These are phyloP conservation scores for Stephania yunnanensis DNA, from an alignment of 164 flowering plant species.

Conservation along the genomic window DNA sequence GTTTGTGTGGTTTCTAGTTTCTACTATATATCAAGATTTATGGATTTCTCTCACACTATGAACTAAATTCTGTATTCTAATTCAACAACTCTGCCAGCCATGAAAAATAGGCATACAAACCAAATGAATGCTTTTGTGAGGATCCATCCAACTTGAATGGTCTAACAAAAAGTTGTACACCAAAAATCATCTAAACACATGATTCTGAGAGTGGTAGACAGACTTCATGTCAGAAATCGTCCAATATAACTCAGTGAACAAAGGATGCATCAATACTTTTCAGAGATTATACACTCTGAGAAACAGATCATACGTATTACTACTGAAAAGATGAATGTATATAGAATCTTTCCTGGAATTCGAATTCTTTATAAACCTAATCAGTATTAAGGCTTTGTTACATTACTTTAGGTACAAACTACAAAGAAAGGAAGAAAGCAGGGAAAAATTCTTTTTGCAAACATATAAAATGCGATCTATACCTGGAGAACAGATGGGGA, in stretches of 20 bases:
- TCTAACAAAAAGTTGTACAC: too few relatives aligned
- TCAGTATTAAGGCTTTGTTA: background rate
- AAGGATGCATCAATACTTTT: too few relatives aligned
- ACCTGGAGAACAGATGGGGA: constrained; percentile 7
- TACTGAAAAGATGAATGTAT: background rate
- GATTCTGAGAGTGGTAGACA: background rate
- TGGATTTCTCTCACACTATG: too few relatives aligned
- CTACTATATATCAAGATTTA: too few relatives aligned
- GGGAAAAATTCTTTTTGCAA: constrained; percentile 5
- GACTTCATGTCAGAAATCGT: background rate
- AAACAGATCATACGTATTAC: too few relatives aligned
- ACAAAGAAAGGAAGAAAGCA: background rate
- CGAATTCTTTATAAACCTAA: constrained; percentile 9
- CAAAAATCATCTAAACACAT: too few relatives aligned
- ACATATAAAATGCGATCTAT: constrained; percentile 5
- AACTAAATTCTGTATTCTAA: background rate
- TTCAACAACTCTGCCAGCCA: background rate
- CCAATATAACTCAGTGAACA: too few relatives aligned
- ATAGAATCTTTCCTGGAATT: background rate
- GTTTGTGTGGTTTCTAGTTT: too few relatives aligned
- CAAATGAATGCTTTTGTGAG: background rate
- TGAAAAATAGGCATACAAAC: background rate
- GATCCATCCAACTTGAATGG: background rate
- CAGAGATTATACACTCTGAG: too few relatives aligned
- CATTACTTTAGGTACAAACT: background rate